Conservation (phyloP, 371 early-diverging fungal genomes). For the Parasitella parasitica region DNA sequence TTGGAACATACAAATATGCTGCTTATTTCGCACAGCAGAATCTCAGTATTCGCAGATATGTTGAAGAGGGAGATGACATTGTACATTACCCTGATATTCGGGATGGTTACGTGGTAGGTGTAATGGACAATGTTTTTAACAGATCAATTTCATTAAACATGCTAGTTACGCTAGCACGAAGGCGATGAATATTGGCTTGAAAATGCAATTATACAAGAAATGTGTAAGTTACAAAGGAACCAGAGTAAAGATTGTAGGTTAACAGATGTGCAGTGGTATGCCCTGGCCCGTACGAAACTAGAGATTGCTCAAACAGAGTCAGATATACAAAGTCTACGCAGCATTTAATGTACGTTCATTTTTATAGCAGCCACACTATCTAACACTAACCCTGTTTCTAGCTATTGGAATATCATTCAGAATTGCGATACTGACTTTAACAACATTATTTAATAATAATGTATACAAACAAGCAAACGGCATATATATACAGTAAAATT, state of each 20-base stretch:
- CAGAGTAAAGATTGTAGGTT: too few species aligned
- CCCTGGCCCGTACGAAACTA: conserved; percentile 18
- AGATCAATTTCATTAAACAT: not conserved
- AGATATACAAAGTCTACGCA: not conserved
- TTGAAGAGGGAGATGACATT: conserved; percentile 7
- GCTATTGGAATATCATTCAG: conserved; percentile 3
- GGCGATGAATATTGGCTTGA: conserved; percentile 20
- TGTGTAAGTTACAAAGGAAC: too few species aligned
- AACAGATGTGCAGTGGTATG: not conserved
- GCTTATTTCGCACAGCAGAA: conserved; percentile 1
- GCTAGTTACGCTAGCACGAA: conserved; percentile 12
- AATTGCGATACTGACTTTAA: not conserved
- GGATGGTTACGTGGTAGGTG: conserved; percentile 17
- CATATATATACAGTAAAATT: not conserved
- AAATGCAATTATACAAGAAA: not conserved
- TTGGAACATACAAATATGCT: conserved; percentile 16
- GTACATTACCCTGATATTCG: conserved; percentile 1
- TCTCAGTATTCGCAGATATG: not conserved
- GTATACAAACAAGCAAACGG: too few species aligned
- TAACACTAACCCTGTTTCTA: not conserved
- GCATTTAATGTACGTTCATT: not conserved
- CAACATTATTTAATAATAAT: conserved; percentile 2
- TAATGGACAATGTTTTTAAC: not conserved
- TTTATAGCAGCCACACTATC: too few species aligned
- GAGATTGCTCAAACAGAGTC: conserved; percentile 11